These are phyloP conservation scores for Backusella psychrophila DNA, from an alignment of 192 early-diverging fungal genomes.

Conservation along the genomic window DNA sequence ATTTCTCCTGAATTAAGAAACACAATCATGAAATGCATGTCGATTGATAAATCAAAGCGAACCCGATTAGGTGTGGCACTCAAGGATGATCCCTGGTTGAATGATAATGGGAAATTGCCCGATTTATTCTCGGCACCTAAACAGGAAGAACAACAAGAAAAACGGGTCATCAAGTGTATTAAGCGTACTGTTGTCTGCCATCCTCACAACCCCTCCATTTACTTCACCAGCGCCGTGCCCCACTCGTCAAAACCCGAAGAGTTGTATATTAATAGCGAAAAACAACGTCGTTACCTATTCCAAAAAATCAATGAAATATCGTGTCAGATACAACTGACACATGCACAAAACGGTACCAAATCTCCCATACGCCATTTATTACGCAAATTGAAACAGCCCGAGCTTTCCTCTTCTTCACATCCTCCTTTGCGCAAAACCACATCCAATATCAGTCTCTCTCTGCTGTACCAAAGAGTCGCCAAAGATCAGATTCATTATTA, in stretches of 20 bases:
- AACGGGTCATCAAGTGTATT: constrained; percentile 3
- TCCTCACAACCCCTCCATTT: constrained; percentile 23
- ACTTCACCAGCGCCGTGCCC: constrained; percentile 28
- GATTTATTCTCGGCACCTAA: constrained; percentile 2
- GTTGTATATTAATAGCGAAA: constrained; percentile 14
- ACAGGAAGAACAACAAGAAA: constrained; percentile 19
- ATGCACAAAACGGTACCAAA: background rate
- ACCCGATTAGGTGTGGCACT: constrained; percentile 36
- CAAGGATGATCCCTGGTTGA: constrained; percentile 48
- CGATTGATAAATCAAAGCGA: constrained; percentile 40
- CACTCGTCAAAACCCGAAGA: constrained; percentile 22
- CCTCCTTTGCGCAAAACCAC: constrained; percentile 3
- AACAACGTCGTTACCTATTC: constrained; percentile 20
- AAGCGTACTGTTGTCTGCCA: constrained; percentile 30
- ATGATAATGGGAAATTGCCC: constrained; percentile 30
- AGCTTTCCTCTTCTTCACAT: background rate
- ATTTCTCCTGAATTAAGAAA: constrained; percentile 38
- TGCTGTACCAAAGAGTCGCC: constrained; percentile 27
- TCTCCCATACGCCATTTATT: constrained; percentile 19
- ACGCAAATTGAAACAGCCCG: constrained; percentile 18
- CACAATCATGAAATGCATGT: constrained; percentile 44
- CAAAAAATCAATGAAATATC: constrained; percentile 23
- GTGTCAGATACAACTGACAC: constrained; percentile 16
- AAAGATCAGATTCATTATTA: constrained; percentile 30
- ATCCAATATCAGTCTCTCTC: constrained; percentile 15